Percentiles rank a stretch among this genome's conserved stretches.
phyloP scores from a whole-genome alignment of 371 early-diverging fungal species.

The Lichtheimia ramosa region DNA sequence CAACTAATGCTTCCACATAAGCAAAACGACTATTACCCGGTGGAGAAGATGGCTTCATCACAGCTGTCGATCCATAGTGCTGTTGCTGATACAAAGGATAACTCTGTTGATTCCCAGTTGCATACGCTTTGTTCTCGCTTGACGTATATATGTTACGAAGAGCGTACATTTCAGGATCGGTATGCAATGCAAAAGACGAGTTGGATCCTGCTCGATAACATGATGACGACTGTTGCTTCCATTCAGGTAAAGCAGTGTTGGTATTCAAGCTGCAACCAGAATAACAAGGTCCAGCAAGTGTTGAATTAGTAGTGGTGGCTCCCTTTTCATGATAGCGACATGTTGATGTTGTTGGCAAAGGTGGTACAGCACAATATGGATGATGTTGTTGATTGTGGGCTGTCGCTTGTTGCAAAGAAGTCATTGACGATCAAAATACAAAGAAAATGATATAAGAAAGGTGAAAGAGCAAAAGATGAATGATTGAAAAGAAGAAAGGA shows the following conservation, averaged over 20 bases:
- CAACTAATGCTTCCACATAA: constrained; percentile 55
- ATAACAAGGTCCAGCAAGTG: constrained; percentile 1
- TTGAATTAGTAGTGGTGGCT: constrained; percentile 1
- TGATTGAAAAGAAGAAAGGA: constrained; percentile 4
- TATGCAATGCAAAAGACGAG: constrained; percentile 19
- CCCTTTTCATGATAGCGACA: constrained; percentile 11
- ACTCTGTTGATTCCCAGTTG: constrained; percentile 5
- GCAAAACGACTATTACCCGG: constrained; percentile 29
- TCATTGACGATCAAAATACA: constrained; percentile 14
- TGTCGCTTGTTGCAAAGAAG: constrained; percentile 17
- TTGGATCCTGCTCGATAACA: background rate
- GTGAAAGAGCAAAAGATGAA: constrained; percentile 1
- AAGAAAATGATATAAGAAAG: constrained; percentile 1
- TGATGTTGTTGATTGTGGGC: constrained; percentile 4
- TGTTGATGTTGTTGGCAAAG: constrained; percentile 7
- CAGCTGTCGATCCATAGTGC: constrained; percentile 9
- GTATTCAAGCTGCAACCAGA: background rate
- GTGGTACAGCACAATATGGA: constrained; percentile 2
- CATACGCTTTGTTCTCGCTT: background rate
- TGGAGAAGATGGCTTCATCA: background rate
- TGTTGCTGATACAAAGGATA: constrained; percentile 8
- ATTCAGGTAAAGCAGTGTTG: background rate
- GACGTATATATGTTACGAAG: constrained; percentile 12
- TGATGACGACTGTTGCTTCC: constrained; percentile 6
- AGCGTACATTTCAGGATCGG: constrained; percentile 42